These are phyloP conservation scores for Yueomyces sp. DNA, from an alignment of 805 yeast species.

Conservation along the genomic window DNA sequence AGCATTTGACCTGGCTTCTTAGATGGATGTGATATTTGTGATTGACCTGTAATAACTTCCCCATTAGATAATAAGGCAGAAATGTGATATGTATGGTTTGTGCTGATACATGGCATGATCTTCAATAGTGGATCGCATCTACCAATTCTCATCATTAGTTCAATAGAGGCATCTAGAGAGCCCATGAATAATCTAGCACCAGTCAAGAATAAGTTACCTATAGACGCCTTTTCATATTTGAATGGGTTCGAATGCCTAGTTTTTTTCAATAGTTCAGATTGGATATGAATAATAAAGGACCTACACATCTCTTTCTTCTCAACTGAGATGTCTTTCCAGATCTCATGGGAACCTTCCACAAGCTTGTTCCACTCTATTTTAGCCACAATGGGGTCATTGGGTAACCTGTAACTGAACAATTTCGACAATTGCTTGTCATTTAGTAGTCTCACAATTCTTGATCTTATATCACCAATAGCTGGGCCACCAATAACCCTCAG, in stretches of 20 bases:
- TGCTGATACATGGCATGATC: conserved; percentile 71
- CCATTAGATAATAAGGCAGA: conserved; percentile 65
- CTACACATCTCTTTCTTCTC: conserved; percentile 60
- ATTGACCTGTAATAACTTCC: conserved; percentile 71
- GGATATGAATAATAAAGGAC: conserved; percentile 66
- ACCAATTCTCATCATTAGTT: conserved; percentile 49
- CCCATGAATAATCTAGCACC: conserved; percentile 77
- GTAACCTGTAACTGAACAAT: conserved; percentile 20
- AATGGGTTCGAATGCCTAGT: conserved; percentile 34
- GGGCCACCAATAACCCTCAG: conserved; percentile 84
- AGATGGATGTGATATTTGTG: conserved; percentile 82
- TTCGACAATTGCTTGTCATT: conserved; percentile 34
- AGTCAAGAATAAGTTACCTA: conserved; percentile 74
- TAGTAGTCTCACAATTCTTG: conserved; percentile 63
- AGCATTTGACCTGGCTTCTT: conserved; percentile 2
- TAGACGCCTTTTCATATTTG: conserved; percentile 61
- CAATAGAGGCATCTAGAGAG: conserved; percentile 73
- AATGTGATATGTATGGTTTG: conserved; percentile 77
- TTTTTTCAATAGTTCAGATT: conserved; percentile 60
- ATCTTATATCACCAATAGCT: conserved; percentile 85
- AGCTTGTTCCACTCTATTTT: conserved; percentile 60
- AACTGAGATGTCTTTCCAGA: conserved; percentile 41
- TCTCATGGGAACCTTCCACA: conserved; percentile 62
- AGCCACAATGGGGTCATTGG: conserved; percentile 31
- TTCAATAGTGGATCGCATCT: conserved; percentile 31